phyloP scores from a whole-genome alignment of 1,284 basidiomycete genomes.

The Lignosus rhinocerotis region DNA sequence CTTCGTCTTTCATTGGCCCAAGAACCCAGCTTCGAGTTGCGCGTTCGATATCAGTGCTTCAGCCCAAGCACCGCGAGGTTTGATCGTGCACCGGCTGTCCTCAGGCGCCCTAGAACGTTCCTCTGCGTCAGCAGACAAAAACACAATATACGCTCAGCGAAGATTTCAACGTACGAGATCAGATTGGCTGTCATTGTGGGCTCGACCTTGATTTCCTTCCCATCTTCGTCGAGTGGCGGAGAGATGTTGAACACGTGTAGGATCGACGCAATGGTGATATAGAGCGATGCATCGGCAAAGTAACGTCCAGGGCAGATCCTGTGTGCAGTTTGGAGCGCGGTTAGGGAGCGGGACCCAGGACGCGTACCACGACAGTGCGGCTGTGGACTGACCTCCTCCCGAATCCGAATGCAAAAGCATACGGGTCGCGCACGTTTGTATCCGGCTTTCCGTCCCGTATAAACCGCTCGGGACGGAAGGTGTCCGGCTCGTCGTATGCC shows the following conservation, averaged over 20 bases:
- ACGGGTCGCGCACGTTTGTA: constrained; percentile 9
- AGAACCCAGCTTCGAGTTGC: background rate
- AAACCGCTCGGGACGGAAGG: constrained; percentile 23
- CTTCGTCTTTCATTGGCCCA: no score
- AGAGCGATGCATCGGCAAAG: constrained; percentile 18
- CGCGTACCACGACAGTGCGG: no score
- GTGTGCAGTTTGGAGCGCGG: background rate
- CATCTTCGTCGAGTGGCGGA: background rate
- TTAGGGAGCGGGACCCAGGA: background rate
- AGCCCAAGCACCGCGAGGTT: background rate
- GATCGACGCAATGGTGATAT: constrained; percentile 14
- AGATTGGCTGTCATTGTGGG: no score
- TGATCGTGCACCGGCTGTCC: background rate
- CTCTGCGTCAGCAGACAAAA: no score
- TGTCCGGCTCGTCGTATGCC: constrained; percentile 15
- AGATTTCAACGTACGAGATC: no score
- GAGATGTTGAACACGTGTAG: constrained; percentile 19
- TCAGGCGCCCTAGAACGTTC: background rate
- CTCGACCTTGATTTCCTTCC: background rate
- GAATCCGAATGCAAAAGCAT: constrained; percentile 22
- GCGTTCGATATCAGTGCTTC: background rate
- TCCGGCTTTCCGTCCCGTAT: constrained; percentile 13
- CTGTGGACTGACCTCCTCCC: background rate
- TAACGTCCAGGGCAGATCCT: constrained; percentile 13
- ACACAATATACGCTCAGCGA: no score